These are phyloP conservation scores for Magnolia officinalis DNA, from an alignment of 164 flowering plant species.

Conservation along the genomic window DNA sequence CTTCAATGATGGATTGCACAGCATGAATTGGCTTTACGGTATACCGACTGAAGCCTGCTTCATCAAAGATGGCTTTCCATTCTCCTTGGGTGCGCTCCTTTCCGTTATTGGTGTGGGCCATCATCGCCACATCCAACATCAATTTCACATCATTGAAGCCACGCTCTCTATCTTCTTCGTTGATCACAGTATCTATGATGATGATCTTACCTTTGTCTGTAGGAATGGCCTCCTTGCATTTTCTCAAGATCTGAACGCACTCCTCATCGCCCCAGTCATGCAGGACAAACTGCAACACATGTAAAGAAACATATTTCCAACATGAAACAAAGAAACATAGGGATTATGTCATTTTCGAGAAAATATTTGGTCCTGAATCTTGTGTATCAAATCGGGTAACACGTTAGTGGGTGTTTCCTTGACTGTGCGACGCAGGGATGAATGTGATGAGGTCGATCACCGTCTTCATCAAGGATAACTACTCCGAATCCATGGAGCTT, in stretches of 20 bases:
- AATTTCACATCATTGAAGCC: slow-evolving; percentile 30
- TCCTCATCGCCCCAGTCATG: slow-evolving; percentile 72
- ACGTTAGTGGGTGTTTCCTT: too few relatives aligned
- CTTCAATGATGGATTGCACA: slow-evolving; percentile 9
- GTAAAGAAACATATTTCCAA: neutral
- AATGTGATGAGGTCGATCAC: too few relatives aligned
- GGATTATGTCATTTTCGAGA: too few relatives aligned
- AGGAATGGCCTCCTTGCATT: slow-evolving; percentile 48
- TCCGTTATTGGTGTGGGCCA: slow-evolving; percentile 18
- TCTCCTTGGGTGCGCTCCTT: slow-evolving; percentile 14
- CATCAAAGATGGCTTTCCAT: slow-evolving; percentile 9
- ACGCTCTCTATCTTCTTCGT: slow-evolving; percentile 17
- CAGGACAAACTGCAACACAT: slow-evolving; percentile 43
- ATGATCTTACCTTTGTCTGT: slow-evolving; percentile 52
- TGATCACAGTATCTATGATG: slow-evolving; percentile 51
- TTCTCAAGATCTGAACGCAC: slow-evolving; percentile 50
- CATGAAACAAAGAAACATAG: too few relatives aligned
- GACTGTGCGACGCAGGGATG: too few relatives aligned
- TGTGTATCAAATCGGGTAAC: too few relatives aligned
- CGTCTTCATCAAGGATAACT: too few relatives aligned
- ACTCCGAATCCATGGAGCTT: too few relatives aligned
- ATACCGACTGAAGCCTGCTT: slow-evolving; percentile 7
- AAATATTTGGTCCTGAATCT: too few relatives aligned
- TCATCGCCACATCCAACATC: slow-evolving; percentile 64
- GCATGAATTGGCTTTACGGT: neutral